A percentile compares a stretch with the other conserved stretches of the same genome.
Conservation (phyloP, 2,329 filamentous ascomycete genomes). For the Nothomitra cinnamomea region DNA sequence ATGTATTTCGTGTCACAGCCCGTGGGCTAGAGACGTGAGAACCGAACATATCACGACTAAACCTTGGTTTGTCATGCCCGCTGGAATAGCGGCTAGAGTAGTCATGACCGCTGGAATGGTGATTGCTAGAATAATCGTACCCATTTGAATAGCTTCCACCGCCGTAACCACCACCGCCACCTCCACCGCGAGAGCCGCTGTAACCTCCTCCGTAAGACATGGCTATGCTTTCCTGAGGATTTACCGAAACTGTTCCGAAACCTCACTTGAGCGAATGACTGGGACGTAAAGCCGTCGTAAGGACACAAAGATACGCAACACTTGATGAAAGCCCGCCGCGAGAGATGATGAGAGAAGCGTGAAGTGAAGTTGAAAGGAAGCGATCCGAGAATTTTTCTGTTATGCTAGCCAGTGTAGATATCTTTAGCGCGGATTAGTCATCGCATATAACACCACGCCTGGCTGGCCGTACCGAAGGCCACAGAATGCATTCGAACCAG, state of each 20-base stretch:
- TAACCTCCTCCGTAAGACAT: slow-evolving; percentile 25
- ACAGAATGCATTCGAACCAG: too few species aligned
- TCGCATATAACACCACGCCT: too few species aligned
- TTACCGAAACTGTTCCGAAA: background rate
- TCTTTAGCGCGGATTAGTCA: slow-evolving; percentile 1
- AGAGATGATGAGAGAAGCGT: background rate
- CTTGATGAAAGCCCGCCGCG: background rate
- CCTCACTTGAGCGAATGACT: slow-evolving; percentile 1
- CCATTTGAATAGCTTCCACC: slow-evolving; percentile 17
- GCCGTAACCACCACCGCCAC: slow-evolving; percentile 13
- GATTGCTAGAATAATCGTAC: slow-evolving; percentile 3
- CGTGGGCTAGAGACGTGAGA: background rate
- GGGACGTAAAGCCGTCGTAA: background rate
- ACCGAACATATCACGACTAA: slow-evolving; percentile 14
- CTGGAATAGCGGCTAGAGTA: slow-evolving; percentile 21
- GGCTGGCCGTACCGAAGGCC: too few species aligned
- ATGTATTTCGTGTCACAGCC: background rate
- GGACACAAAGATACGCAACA: background rate
- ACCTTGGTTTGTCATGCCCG: slow-evolving; percentile 26
- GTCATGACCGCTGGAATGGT: background rate
- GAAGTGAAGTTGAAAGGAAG: background rate
- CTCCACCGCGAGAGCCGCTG: slow-evolving; percentile 26
- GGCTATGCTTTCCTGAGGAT: background rate
- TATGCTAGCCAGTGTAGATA: background rate
- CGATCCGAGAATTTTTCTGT: background rate